Percentiles rank a stretch among this genome's conserved stretches.
These are phyloP conservation scores for Ganoderma boninense DNA, from an alignment of 1,284 basidiomycete genomes.

Conservation along the genomic window DNA sequence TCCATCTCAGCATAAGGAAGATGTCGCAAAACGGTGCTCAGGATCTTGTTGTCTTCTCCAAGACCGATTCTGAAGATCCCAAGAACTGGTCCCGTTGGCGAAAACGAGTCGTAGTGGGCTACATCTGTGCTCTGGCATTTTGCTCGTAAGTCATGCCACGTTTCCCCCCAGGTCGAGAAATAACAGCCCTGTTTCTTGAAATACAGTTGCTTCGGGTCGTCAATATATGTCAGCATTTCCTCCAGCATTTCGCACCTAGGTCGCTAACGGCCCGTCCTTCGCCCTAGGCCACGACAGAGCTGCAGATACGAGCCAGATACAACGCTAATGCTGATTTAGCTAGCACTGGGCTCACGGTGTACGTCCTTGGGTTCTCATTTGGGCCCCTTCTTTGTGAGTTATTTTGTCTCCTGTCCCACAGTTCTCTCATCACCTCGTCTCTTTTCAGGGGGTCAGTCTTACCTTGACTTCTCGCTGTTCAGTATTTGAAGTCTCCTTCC, in stretches of 20 bases:
- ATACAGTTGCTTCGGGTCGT: slow-evolving; percentile 25
- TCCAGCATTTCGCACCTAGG: too few species aligned
- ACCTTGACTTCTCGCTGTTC: neutral
- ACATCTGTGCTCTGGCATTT: slow-evolving; percentile 16
- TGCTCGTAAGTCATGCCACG: slow-evolving; percentile 21
- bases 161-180: too few species aligned
- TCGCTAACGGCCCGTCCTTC: neutral
- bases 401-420: neutral
- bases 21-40: slow-evolving; percentile 1
- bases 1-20: neutral
- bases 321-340: slow-evolving; percentile 32
- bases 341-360: slow-evolving; percentile 38
- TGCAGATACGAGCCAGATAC: slow-evolving; percentile 32
- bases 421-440: neutral
- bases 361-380: slow-evolving; percentile 40
- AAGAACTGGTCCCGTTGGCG: slow-evolving; percentile 24
- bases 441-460: slow-evolving; percentile 36
- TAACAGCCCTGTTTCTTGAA: too few species aligned
- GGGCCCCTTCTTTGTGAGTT: slow-evolving; percentile 39
- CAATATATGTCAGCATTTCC: slow-evolving; percentile 20
- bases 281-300: slow-evolving; percentile 37
- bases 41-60: slow-evolving; percentile 21
- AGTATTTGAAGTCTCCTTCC: neutral
- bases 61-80: slow-evolving; percentile 22
- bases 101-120: slow-evolving; percentile 14